These are phyloP conservation scores for Polyplosphaeria fusca DNA, from an alignment of 495 filamentous ascomycete species.

Conservation along the genomic window DNA sequence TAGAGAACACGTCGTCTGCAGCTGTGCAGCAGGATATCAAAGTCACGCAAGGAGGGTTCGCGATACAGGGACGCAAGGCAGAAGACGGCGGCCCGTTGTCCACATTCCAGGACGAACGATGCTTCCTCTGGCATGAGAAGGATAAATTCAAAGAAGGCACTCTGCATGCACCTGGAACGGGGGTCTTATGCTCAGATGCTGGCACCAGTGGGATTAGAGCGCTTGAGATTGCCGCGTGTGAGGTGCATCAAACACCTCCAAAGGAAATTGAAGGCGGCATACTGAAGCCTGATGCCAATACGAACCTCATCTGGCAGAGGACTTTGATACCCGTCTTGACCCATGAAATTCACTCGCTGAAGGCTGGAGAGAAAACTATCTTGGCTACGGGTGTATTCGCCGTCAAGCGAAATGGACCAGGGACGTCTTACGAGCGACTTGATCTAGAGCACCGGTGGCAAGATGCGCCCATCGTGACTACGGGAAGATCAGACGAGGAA, in stretches of 20 bases:
- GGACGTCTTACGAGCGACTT: too few species aligned
- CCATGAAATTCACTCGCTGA: too few species aligned
- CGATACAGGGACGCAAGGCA: slow-evolving; percentile 12
- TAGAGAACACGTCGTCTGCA: background rate
- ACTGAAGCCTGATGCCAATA: slow-evolving; percentile 22
- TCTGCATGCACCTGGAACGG: background rate
- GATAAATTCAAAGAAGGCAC: slow-evolving; percentile 2
- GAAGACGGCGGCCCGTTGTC: slow-evolving; percentile 1
- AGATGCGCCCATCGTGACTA: too few species aligned
- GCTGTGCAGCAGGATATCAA: background rate
- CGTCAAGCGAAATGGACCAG: too few species aligned
- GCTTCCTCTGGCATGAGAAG: background rate
- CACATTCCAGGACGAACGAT: background rate
- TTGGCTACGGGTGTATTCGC: too few species aligned
- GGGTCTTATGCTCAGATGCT: slow-evolving; percentile 10
- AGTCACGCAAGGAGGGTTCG: slow-evolving; percentile 4
- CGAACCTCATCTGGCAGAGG: slow-evolving; percentile 23
- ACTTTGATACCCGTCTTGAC: slow-evolving; percentile 18
- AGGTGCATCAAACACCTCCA: background rate
- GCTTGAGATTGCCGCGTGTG: background rate
- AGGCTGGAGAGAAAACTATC: too few species aligned
- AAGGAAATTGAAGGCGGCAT: background rate
- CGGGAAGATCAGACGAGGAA: too few species aligned
- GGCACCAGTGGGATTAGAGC: slow-evolving; percentile 9
- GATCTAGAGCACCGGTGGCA: too few species aligned